A percentile compares a stretch with the other conserved stretches of the same genome.
phyloP scores from a whole-genome alignment of 306 rosid genomes.

The Sicyos edulis region DNA sequence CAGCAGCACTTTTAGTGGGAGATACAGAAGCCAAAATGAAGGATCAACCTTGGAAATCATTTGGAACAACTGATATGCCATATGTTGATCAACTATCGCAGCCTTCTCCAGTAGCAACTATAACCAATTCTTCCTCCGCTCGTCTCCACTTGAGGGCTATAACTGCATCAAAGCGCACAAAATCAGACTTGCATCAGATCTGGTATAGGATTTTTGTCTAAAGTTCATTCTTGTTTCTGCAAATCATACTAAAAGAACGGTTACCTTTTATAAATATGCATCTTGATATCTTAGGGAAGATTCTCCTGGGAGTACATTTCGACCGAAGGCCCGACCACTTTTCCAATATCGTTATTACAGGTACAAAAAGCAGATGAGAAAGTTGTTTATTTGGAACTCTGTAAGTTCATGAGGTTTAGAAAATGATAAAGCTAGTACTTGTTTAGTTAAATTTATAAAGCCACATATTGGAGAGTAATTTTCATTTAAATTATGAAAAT shows the following conservation, averaged over 20 bases:
- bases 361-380: slow-evolving; percentile 26
- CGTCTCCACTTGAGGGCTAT: slow-evolving; percentile 90
- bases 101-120: slow-evolving; percentile 78
- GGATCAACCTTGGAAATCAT: slow-evolving; percentile 80
- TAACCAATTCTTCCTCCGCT: slow-evolving; percentile 69
- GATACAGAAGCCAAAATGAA: slow-evolving; percentile 81
- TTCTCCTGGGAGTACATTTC: slow-evolving; percentile 72
- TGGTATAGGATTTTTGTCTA: slow-evolving; percentile 47
- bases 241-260: background rate
- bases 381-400: background rate
- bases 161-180: slow-evolving; percentile 88
- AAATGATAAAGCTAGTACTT: slow-evolving; percentile 16
- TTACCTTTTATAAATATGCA: slow-evolving; percentile 19
- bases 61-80: slow-evolving; percentile 97
- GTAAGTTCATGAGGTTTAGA: background rate
- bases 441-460: slow-evolving; percentile 1
- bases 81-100: slow-evolving; percentile 87
- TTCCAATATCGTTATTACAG: slow-evolving; percentile 99
- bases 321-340: slow-evolving; percentile 79
- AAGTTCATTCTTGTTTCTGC: background rate
- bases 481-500: background rate
- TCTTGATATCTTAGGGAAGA: slow-evolving; percentile 62
- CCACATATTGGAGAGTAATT: slow-evolving; percentile 2
- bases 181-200: slow-evolving; percentile 64
- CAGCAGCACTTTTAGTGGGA: slow-evolving; percentile 86